A percentile compares a stretch with the other conserved stretches of the same genome.
These are phyloP conservation scores for Hanseniaspora lindneri DNA, from an alignment of 805 yeast species.

Conservation along the genomic window DNA sequence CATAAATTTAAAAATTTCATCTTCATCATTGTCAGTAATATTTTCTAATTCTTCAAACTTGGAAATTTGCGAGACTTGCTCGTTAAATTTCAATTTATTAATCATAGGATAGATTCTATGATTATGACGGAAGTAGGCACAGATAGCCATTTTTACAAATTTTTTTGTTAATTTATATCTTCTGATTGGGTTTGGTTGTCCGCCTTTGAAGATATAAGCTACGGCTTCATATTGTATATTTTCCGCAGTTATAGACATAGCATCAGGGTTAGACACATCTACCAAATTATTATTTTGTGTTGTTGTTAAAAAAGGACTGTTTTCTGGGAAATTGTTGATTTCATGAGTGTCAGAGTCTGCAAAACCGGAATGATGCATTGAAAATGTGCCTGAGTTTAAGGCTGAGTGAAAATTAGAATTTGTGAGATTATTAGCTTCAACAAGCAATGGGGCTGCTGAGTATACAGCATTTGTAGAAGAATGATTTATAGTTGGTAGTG, in stretches of 20 bases:
- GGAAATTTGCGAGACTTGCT: slow-evolving; percentile 26
- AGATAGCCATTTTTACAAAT: slow-evolving; percentile 30
- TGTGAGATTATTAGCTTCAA: too few species aligned
- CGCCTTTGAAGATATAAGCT: slow-evolving; percentile 26
- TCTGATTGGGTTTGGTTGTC: slow-evolving; percentile 9
- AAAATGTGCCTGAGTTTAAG: background rate
- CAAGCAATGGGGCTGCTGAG: too few species aligned
- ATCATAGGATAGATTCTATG: slow-evolving; percentile 37
- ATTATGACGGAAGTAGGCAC: slow-evolving; percentile 37
- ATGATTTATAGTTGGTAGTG: too few species aligned
- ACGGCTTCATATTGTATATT: slow-evolving; percentile 27
- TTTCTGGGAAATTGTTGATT: too few species aligned
- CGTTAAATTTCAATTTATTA: slow-evolving; percentile 31
- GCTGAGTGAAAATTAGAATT: background rate
- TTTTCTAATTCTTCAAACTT: slow-evolving; percentile 22
- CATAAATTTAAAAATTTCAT: slow-evolving; percentile 32
- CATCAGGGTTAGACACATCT: slow-evolving; percentile 18
- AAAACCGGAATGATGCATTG: background rate
- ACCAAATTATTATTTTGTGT: slow-evolving; percentile 3
- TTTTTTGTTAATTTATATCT: slow-evolving; percentile 27
- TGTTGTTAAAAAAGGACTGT: too few species aligned
- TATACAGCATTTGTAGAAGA: too few species aligned
- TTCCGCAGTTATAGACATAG: slow-evolving; percentile 26
- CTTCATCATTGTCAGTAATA: slow-evolving; percentile 23
- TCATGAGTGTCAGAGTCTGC: too few species aligned